Percentiles rank a stretch among this genome's conserved stretches.
Conservation (phyloP, 306 rosid genomes). For the Gastrolobium bilobum region DNA sequence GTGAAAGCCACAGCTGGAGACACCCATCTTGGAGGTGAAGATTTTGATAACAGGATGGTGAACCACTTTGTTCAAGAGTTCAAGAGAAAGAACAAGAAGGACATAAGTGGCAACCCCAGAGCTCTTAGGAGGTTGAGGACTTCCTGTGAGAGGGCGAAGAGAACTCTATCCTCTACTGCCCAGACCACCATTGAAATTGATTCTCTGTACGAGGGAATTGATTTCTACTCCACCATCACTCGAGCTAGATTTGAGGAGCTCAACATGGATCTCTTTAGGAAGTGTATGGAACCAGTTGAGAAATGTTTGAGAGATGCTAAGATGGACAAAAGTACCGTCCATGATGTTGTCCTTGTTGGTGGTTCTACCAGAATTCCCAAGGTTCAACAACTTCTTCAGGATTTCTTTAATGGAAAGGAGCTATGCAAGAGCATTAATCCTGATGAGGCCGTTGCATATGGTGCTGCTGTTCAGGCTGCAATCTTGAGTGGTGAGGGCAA, state of each 20-base stretch:
- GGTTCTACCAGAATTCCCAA: conserved; percentile 79
- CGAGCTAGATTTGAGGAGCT: conserved; percentile 81
- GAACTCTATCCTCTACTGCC: conserved; percentile 54
- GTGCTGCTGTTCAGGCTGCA: conserved; percentile 72
- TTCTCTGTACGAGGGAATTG: conserved; percentile 70
- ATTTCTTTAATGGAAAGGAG: conserved; percentile 76
- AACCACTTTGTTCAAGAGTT: conserved; percentile 77
- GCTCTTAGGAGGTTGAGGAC: conserved; percentile 74
- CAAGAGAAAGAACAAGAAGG: conserved; percentile 80
- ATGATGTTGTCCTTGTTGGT: conserved; percentile 76
- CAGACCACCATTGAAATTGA: conserved; percentile 61
- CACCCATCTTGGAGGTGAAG: conserved; percentile 76
- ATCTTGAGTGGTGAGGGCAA: conserved; percentile 76
- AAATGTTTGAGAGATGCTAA: conserved; percentile 78
- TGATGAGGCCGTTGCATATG: conserved; percentile 76
- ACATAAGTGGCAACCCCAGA: conserved; percentile 72
- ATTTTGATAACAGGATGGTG: conserved; percentile 61
- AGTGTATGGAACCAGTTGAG: conserved; percentile 82
- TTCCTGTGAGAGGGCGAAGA: conserved; percentile 57
- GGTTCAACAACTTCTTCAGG: conserved; percentile 75
- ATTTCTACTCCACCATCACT: conserved; percentile 71
- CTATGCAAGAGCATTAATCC: conserved; percentile 79
- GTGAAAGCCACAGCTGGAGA: conserved; percentile 82
- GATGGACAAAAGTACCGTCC: conserved; percentile 71
- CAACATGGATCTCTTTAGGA: conserved; percentile 71